These are phyloP conservation scores for Trifolium fragiferum DNA, from an alignment of 306 rosid genomes.

Conservation along the genomic window DNA sequence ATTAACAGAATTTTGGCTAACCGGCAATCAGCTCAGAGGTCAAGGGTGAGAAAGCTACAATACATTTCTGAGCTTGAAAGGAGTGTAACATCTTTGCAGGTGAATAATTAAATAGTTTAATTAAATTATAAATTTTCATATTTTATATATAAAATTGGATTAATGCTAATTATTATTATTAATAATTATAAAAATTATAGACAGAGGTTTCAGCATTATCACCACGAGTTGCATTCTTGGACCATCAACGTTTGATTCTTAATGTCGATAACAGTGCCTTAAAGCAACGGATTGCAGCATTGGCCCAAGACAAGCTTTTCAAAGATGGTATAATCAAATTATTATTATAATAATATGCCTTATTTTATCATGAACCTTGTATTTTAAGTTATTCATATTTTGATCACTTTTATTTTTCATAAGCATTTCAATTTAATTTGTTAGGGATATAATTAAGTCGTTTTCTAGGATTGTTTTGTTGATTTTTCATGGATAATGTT, in stretches of 20 bases:
- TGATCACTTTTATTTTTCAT: neutral
- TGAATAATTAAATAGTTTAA: constrained; percentile 19
- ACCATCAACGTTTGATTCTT: constrained; percentile 94
- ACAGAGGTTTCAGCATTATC: constrained; percentile 94
- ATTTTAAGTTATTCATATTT: neutral
- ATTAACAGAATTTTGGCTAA: constrained; percentile 79
- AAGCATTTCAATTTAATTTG: too few species aligned
- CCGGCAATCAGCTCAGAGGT: constrained; percentile 94
- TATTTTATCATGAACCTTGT: neutral
- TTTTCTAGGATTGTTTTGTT: constrained; percentile 18
- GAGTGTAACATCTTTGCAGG: constrained; percentile 90
- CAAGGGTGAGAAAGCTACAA: constrained; percentile 89
- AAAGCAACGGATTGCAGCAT: constrained; percentile 95
- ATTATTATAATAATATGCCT: neutral
- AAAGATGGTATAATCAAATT: constrained; percentile 91
- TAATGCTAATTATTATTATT: neutral
- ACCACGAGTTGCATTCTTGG: constrained; percentile 91
- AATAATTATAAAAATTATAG: constrained; percentile 50
- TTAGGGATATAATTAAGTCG: neutral
- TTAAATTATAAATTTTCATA: neutral
- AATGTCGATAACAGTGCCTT: constrained; percentile 88
- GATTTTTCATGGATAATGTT: constrained; percentile 6
- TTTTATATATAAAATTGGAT: neutral
- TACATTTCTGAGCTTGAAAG: constrained; percentile 92
- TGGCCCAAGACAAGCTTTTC: constrained; percentile 96